Conservation (phyloP, 306 rosid species). For the Fragaria nilgerrensis region DNA sequence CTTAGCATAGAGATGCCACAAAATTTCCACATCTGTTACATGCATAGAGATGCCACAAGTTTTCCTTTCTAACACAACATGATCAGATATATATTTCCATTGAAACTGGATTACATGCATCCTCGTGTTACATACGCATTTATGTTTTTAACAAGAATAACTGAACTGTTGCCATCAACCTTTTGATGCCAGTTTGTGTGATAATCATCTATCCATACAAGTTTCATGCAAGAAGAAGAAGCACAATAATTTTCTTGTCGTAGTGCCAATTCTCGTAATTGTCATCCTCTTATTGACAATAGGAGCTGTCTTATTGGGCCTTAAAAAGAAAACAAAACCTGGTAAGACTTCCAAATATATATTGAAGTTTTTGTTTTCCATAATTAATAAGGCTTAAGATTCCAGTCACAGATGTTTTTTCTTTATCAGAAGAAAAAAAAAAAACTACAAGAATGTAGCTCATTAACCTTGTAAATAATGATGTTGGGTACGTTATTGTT, state of each 20-base stretch:
- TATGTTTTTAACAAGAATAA: no score
- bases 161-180: background rate
- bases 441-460: background rate
- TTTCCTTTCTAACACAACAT: background rate
- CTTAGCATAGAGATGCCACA: background rate
- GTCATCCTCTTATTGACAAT: slow-evolving; percentile 17
- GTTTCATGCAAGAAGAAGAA: slow-evolving; percentile 36
- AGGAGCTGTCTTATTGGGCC: background rate
- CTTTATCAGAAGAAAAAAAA: background rate
- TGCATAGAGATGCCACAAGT: no score
- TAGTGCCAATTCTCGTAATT: slow-evolving; percentile 42
- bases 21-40: background rate
- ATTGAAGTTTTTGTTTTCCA: background rate
- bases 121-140: background rate
- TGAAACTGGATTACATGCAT: background rate
- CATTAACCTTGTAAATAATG: background rate
- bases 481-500: background rate
- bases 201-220: slow-evolving; percentile 31
- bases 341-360: background rate
- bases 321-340: slow-evolving; percentile 16
- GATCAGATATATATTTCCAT: background rate
- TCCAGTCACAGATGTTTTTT: background rate
- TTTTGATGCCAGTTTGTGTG: slow-evolving; percentile 28
- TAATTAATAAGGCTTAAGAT: background rate
- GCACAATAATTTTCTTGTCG: slow-evolving; percentile 34